phyloP scores from a whole-genome alignment of 441 rosid genomes.

The Codiaeum variegatum region DNA sequence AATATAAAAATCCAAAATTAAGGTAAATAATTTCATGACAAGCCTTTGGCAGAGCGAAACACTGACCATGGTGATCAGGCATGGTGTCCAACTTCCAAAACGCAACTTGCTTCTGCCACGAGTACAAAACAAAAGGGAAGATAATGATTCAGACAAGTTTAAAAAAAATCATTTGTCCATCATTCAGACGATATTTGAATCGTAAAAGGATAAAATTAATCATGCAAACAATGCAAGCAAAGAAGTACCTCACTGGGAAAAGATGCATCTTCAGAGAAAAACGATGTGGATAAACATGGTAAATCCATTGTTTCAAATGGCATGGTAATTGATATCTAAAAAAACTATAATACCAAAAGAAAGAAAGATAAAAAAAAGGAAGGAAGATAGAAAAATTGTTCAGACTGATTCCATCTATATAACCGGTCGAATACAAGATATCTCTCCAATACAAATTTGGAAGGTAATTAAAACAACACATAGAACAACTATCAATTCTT shows the following conservation, averaged over 20 bases:
- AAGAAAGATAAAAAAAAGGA: no score
- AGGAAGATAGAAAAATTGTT: neutral
- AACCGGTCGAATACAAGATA: neutral
- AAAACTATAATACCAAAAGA: neutral
- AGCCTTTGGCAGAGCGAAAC: constrained; percentile 4
- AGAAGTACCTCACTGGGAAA: constrained; percentile 40
- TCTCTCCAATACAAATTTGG: constrained; percentile 2
- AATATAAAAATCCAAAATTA: neutral
- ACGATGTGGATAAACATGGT: constrained; percentile 34
- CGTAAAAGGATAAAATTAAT: neutral
- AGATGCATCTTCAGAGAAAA: constrained; percentile 32
- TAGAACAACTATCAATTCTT: no score
- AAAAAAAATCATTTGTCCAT: neutral
- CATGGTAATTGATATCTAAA: constrained; percentile 26
- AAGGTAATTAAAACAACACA: neutral
- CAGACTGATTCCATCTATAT: neutral
- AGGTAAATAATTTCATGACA: neutral
- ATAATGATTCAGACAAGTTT: neutral
- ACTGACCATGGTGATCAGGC: constrained; percentile 44
- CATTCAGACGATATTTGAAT: neutral
- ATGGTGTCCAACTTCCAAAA: constrained; percentile 42
- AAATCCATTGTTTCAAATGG: constrained; percentile 40
- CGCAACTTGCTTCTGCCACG: constrained; percentile 43
- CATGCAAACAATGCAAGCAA: constrained; percentile 13
- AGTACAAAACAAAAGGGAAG: constrained; percentile 16